phyloP scores from a whole-genome alignment of 2,329 filamentous ascomycete species.

The Trichoderma breve region DNA sequence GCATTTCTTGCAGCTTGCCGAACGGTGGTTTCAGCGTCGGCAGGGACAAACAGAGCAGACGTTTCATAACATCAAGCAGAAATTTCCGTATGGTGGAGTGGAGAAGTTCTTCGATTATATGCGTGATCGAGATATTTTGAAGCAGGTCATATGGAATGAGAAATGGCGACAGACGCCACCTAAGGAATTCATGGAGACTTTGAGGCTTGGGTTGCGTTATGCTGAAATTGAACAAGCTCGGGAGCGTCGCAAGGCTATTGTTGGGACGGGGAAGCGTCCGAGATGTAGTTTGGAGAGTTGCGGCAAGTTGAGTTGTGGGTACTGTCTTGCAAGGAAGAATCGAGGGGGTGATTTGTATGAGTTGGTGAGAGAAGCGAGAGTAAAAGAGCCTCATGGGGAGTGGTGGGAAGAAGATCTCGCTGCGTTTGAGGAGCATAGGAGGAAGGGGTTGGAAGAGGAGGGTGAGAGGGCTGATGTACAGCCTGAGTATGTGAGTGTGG shows the following conservation, averaged over 20 bases:
- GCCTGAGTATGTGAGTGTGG: constrained; percentile 5
- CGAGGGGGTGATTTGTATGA: not conserved
- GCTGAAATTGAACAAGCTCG: not conserved
- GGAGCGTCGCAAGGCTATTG: not conserved
- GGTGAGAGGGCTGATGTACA: not conserved
- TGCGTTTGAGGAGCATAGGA: not conserved
- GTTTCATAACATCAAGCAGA: not conserved
- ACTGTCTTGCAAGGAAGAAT: not conserved
- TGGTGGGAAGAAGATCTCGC: not conserved
- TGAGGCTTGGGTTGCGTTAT: not conserved
- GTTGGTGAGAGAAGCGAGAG: not conserved
- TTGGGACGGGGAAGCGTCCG: not conserved
- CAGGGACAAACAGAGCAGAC: not conserved
- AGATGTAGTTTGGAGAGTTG: not conserved
- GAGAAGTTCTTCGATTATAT: not conserved
- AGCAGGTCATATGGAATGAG: not conserved
- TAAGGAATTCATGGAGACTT: not conserved
- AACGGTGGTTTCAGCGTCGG: not conserved
- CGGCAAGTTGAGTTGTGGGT: not conserved
- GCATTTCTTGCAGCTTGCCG: constrained; percentile 9
- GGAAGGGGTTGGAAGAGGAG: not conserved
- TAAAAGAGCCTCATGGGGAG: not conserved
- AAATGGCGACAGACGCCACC: not conserved
- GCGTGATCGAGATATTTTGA: not conserved
- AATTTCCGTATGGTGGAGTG: not conserved